These are phyloP conservation scores for Penicillium sp. DNA, from an alignment of 2,329 filamentous ascomycete genomes.

Conservation along the genomic window DNA sequence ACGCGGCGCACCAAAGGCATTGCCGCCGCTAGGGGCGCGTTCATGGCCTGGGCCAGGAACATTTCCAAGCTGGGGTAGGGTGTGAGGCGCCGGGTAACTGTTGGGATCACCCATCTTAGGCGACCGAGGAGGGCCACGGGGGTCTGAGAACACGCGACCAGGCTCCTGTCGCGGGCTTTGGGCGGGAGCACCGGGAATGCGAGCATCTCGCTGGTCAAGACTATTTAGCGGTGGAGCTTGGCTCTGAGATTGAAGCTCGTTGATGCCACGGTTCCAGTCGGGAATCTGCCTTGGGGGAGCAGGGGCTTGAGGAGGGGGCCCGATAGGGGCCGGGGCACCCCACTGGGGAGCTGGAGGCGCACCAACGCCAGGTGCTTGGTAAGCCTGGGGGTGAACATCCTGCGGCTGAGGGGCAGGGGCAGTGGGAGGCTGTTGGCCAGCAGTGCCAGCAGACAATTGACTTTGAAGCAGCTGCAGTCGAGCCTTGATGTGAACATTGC, in stretches of 20 bases:
- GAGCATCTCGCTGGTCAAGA: constrained; percentile 75
- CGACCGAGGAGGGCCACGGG: constrained; percentile 58
- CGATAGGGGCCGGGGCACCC: constrained; percentile 67
- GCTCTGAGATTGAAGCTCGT: constrained; percentile 67
- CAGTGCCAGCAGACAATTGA: constrained; percentile 65
- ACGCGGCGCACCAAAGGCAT: constrained; percentile 38
- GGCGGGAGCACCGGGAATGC: constrained; percentile 66
- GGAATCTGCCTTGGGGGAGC: constrained; percentile 62
- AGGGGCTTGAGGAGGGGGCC: constrained; percentile 55
- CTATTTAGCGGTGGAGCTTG: constrained; percentile 64
- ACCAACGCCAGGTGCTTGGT: constrained; percentile 77
- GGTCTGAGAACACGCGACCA: constrained; percentile 67
- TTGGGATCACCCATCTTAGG: constrained; percentile 58
- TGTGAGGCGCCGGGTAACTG: constrained; percentile 51
- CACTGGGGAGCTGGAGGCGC: constrained; percentile 85
- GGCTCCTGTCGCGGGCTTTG: constrained; percentile 76
- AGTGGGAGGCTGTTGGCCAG: constrained; percentile 63
- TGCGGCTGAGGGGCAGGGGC: constrained; percentile 76
- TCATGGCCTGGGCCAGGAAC: constrained; percentile 46
- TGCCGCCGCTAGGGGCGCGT: constrained; percentile 33
- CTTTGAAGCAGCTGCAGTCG: constrained; percentile 84
- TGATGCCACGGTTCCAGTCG: constrained; percentile 67
- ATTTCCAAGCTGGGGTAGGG: constrained; percentile 53
- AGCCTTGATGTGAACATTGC: constrained; percentile 94
- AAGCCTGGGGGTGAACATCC: constrained; percentile 93